phyloP scores from a whole-genome alignment of 192 early-diverging fungal genomes.

The Rhizophagus clarus region DNA sequence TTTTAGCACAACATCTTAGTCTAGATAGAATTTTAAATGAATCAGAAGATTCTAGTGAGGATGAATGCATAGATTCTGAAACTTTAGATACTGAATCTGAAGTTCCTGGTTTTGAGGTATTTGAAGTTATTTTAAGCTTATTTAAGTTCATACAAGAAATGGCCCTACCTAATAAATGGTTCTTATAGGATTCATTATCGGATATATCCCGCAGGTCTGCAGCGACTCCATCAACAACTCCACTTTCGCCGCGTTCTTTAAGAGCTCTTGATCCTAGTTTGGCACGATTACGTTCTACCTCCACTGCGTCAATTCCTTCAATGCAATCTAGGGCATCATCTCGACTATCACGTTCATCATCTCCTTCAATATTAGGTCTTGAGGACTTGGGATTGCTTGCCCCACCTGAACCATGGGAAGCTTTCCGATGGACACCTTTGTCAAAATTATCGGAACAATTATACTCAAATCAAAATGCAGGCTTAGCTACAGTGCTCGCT shows the following conservation, averaged over 20 bases:
- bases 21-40: slow-evolving; percentile 65
- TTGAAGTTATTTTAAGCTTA: slow-evolving; percentile 10
- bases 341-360: slow-evolving; percentile 37
- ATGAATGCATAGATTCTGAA: slow-evolving; percentile 50
- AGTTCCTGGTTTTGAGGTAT: slow-evolving; percentile 45
- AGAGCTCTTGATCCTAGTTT: slow-evolving; percentile 38
- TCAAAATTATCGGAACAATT: slow-evolving; percentile 58
- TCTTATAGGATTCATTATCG: slow-evolving; percentile 30
- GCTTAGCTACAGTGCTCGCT: slow-evolving; percentile 43
- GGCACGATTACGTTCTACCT: slow-evolving; percentile 40
- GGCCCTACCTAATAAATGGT: neutral
- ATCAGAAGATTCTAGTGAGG: slow-evolving; percentile 47
- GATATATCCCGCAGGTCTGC: slow-evolving; percentile 27
- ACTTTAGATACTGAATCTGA: slow-evolving; percentile 50
- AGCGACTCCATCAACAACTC: slow-evolving; percentile 30
- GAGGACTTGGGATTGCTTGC: slow-evolving; percentile 34
- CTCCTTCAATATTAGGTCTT: slow-evolving; percentile 17
- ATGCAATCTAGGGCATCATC: slow-evolving; percentile 43
- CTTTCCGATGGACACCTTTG: slow-evolving; percentile 61
- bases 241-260: slow-evolving; percentile 40
- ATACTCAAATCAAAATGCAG: slow-evolving; percentile 46
- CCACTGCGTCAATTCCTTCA: slow-evolving; percentile 39
- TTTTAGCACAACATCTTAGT: slow-evolving; percentile 53
- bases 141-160: slow-evolving; percentile 21
- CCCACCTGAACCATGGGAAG: slow-evolving; percentile 54